Evolutionary conservation across 352 stramenopile genomes (phyloP), one percentile per base, ranked within the genome.

Genomic region (Phytophthora colocasiae): DNA sequence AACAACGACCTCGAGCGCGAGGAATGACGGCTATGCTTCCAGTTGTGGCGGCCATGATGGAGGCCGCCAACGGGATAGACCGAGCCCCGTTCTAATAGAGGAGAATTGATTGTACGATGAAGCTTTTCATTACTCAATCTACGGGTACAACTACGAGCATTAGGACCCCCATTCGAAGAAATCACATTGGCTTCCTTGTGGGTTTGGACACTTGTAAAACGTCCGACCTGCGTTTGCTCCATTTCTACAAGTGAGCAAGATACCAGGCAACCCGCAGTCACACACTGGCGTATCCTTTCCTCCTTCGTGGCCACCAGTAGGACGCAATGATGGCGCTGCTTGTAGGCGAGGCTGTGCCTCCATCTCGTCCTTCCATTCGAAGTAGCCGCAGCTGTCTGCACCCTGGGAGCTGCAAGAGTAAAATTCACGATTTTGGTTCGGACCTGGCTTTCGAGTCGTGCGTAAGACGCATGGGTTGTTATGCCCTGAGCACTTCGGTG

Each of bases 341-440:
- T 38, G 29, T 44, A 48, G 50, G 4, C 52, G 41, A 41, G 10
- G 19, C 29, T 66, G 50, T 2, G 50, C 59, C 43, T 63, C 52
- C 31, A 56, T 58, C 47, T 98, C 93, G 48, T 98, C 93, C 27
- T 93, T 95, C 96, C 96, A 98, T 70, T 92, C 72, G 71, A 98
- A 98, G 69, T 65, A 77, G 31, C 69, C 69, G 19, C 69, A 77
- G 50, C 86, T 92, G 15, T 97, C 89, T 27, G 69, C 67, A 26
- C 70, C 78, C 2, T 90, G 82, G 15, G 89, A 82, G 7, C 83
- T 87, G 73, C 96, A 98, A 11, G 84, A 81, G 71, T 93, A 98
- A 76, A 98, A 98, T 63, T 97, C 89, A n/a, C 94, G 84, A 51
- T 93, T 90, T 49, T 93, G 87, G 65, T 98, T 98, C 4, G 74